phyloP scores from a whole-genome alignment of 495 filamentous ascomycete species.

The Penicillium waksmanii region DNA sequence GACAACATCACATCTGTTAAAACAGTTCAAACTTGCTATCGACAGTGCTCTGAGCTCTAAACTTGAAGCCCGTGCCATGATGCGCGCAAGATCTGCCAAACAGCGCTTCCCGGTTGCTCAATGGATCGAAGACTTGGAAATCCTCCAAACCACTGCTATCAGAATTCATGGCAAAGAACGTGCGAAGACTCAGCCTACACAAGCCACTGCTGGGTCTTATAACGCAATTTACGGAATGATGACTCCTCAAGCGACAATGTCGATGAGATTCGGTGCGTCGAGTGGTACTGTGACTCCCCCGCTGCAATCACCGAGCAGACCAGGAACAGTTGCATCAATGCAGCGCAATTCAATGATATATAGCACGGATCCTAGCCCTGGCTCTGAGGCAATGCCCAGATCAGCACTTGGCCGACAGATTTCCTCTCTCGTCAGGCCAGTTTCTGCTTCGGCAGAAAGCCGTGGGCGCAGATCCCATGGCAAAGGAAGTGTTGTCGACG shows the following conservation, averaged over 20 bases:
- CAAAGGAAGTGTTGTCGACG: conserved; percentile 31
- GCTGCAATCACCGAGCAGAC: conserved; percentile 47
- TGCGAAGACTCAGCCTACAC: conserved; percentile 37
- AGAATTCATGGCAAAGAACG: conserved; percentile 48
- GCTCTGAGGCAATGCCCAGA: conserved; percentile 34
- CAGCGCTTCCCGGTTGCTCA: conserved; percentile 77
- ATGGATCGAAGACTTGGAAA: conserved; percentile 66
- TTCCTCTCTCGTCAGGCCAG: conserved; percentile 42
- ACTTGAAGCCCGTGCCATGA: conserved; percentile 59
- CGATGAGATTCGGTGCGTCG: conserved; percentile 47
- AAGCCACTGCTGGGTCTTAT: conserved; percentile 36
- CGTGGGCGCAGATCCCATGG: conserved; percentile 37
- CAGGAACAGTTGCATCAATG: conserved; percentile 43
- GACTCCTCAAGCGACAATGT: conserved; percentile 38
- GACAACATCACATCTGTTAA: conserved; percentile 68
- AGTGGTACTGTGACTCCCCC: conserved; percentile 45
- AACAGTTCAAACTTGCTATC: conserved; percentile 74
- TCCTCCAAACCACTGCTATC: conserved; percentile 61
- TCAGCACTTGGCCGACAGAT: conserved; percentile 45
- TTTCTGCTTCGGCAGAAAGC: conserved; percentile 40
- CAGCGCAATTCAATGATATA: conserved; percentile 53
- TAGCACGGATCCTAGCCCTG: conserved; percentile 48
- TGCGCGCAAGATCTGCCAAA: conserved; percentile 76
- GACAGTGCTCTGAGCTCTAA: conserved; percentile 67
- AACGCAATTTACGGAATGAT: conserved; percentile 47